phyloP scores from a whole-genome alignment of 108 stramenopile species.

The Aurantiochytrium sp. region DNA sequence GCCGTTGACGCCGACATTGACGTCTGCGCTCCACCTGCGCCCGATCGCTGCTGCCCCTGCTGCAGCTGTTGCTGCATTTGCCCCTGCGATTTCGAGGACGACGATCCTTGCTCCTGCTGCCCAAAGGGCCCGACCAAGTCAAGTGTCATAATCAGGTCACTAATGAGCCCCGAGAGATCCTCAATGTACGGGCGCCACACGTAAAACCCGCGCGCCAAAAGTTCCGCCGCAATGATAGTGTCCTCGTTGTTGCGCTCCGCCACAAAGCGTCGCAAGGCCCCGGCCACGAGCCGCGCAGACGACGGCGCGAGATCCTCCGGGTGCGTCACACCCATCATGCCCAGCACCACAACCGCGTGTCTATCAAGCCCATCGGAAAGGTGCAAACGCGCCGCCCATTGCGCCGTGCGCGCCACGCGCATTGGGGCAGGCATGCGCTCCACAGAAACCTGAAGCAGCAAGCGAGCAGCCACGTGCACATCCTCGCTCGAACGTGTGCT shows the following conservation, averaged over 20 bases:
- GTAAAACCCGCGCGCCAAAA: conserved; percentile 8
- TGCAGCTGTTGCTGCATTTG: too few relatives aligned
- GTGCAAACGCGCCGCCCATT: neutral
- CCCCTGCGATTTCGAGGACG: too few relatives aligned
- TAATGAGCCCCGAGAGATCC: neutral
- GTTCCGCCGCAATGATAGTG: neutral
- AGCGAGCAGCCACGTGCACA: neutral
- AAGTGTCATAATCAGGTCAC: neutral
- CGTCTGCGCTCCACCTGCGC: too few relatives aligned
- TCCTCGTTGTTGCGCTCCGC: neutral
- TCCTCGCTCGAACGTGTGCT: neutral
- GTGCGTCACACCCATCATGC: neutral
- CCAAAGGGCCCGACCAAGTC: neutral
- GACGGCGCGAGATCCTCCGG: neutral
- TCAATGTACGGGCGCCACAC: neutral
- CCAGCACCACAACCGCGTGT: neutral
- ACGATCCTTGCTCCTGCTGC: neutral
- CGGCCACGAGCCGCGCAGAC: neutral
- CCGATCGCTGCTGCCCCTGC: too few relatives aligned
- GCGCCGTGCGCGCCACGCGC: neutral
- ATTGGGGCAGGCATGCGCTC: neutral
- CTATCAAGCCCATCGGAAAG: neutral
- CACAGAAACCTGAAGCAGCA: neutral
- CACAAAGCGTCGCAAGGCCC: neutral
- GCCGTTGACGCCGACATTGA: neutral